A percentile compares a stretch with the other conserved stretches of the same genome.
phyloP scores from a whole-genome alignment of 805 yeast species.

The Saccharomycopsis capsularis region DNA sequence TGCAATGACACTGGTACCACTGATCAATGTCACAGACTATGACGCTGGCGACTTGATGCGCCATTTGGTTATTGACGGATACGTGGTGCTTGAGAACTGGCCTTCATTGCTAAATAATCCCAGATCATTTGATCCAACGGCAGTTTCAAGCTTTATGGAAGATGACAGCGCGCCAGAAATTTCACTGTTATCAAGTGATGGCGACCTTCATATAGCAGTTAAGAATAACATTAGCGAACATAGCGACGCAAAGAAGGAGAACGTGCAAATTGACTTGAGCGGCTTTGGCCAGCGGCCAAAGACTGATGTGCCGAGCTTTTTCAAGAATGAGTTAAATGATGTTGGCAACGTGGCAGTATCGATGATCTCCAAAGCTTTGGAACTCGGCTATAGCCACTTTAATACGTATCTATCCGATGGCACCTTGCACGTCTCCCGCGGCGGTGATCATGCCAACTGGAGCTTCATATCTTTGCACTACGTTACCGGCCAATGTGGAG shows the following conservation, averaged over 20 bases:
- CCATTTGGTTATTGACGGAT: not conserved
- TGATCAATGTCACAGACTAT: not conserved
- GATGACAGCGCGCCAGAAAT: not conserved
- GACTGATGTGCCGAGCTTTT: not conserved
- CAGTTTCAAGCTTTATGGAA: not conserved
- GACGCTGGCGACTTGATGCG: not conserved
- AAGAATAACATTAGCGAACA: too few species aligned
- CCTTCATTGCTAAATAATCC: not conserved
- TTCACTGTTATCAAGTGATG: not conserved
- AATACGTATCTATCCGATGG: not conserved
- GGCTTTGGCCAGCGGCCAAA: too few species aligned
- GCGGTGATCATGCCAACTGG: not conserved
- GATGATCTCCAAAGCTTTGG: not conserved
- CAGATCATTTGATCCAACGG: too few species aligned
- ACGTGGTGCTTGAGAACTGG: not conserved
- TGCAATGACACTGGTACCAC: not conserved
- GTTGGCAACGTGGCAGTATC: not conserved
- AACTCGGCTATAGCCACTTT: not conserved
- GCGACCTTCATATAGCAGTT: not conserved
- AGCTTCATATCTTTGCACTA: not conserved
- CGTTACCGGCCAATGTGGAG: not conserved
- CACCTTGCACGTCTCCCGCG: not conserved
- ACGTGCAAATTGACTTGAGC: too few species aligned
- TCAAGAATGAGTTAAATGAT: not conserved
- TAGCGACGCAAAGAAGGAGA: not conserved